Base-by-base conservation (phyloP, 1,284 basidiomycete genomes). In the Ustilago esculenta region DNA sequence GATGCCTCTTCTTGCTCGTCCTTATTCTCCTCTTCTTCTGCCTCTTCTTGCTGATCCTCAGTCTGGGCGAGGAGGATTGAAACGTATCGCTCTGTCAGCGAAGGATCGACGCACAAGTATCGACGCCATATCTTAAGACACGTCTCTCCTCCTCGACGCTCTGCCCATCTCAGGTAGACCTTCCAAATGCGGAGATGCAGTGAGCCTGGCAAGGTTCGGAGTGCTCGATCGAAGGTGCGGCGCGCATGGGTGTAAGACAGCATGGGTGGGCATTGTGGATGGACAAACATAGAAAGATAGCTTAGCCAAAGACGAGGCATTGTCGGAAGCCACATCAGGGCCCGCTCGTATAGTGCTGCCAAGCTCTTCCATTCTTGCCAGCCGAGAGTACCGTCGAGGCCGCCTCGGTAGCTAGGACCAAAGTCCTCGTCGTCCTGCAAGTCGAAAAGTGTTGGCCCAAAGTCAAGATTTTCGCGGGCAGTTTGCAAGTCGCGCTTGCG, bases 101-200 rank as follows among this genome's bases (percentile, higher is more conserved):
- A 75, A 12, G 77, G 74, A 74, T 85, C 79, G 44, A 85, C 84
- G 63, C 87, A 84, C 35, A 98, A 88, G 82, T 95, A 98, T 35
- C 96, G 87, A 56, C 94, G 87, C 85, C 95, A 98, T 15, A 96
- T 88, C 21, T 89, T 85, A 46, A 94, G 91, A 36, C 90, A 91
- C 0, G 92, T 92, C 44, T 88, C 84, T n/a, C 93, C 92, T 53
- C 92, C 92, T 18, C 87, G 87, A 24, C 85, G 82, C 84, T 96
- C 92, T 2, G 94, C 91, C 93, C 94, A 98, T 8, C 91, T 85
- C n/a, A 99, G 87, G 82, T 97, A 98, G 45, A 91, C 86, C 18
- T 90, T 88, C 96, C 96, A 99, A 68, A 98, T 87, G 34, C 94
- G 90, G 14, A 88, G 87, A 81, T 99, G 96, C n/a, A 98, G 85